Conservation (phyloP, 2,329 filamentous ascomycete genomes). For the Talaromyces verruculosus region DNA sequence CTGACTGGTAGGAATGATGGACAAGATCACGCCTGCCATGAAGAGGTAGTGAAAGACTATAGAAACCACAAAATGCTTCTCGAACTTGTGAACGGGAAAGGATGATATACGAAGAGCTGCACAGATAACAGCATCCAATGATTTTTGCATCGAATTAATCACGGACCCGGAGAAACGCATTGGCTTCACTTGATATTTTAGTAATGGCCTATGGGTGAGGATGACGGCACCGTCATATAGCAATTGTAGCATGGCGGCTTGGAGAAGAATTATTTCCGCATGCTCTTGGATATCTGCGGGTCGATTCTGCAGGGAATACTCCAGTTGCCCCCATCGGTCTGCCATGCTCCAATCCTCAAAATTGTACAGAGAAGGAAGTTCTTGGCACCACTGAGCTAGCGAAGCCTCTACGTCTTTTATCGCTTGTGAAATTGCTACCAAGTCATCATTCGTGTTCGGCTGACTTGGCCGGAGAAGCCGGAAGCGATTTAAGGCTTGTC, state of each 20-base stretch:
- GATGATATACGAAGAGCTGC: slow-evolving; percentile 34
- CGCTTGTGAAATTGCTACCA: slow-evolving; percentile 18
- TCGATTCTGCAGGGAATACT: neutral
- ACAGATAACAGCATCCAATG: slow-evolving; percentile 25
- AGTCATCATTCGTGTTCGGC: slow-evolving; percentile 16
- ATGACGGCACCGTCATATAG: neutral
- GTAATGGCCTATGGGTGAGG: neutral
- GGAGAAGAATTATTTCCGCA: neutral
- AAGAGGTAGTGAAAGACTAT: slow-evolving; percentile 27
- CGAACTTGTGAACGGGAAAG: slow-evolving; percentile 29
- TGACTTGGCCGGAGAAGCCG: slow-evolving; percentile 26
- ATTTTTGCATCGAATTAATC: slow-evolving; percentile 17
- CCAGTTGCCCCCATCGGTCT: neutral
- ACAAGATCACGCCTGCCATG: slow-evolving; percentile 30
- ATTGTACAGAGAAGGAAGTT: neutral
- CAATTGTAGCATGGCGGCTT: neutral
- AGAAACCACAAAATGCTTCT: slow-evolving; percentile 29
- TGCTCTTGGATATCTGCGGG: neutral
- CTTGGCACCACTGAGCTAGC: neutral
- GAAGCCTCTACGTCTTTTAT: neutral
- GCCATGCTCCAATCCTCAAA: neutral
- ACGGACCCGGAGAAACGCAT: neutral
- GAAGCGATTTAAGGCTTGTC: slow-evolving; percentile 29
- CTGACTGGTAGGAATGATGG: slow-evolving; percentile 32
- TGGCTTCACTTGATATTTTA: neutral